These are phyloP conservation scores for Spathaspora girioi DNA, from an alignment of 805 yeast genomes.

Conservation along the genomic window DNA sequence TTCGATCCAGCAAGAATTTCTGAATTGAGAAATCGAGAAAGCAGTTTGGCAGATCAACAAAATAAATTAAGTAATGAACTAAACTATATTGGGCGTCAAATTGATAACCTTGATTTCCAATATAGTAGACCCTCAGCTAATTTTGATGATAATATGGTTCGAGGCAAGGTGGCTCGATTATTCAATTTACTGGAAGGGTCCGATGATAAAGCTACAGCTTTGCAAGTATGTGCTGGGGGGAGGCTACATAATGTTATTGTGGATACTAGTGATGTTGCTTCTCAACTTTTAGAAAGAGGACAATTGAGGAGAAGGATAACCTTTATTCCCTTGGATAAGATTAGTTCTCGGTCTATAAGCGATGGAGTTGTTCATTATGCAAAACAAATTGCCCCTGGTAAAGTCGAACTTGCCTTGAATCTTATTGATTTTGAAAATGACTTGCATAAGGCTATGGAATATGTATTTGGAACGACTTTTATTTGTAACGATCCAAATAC, in stretches of 20 bases:
- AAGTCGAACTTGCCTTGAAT: constrained; percentile 86
- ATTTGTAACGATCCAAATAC: constrained; percentile 84
- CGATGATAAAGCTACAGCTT: constrained; percentile 66
- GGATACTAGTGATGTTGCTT: constrained; percentile 81
- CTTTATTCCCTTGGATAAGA: constrained; percentile 86
- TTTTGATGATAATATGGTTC: constrained; percentile 61
- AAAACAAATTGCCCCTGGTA: constrained; percentile 71
- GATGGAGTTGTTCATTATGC: constrained; percentile 58
- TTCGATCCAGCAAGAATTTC: constrained; percentile 47
- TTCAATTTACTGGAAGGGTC: constrained; percentile 60
- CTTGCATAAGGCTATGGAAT: constrained; percentile 79
- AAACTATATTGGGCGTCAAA: constrained; percentile 55
- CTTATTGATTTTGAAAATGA: constrained; percentile 71
- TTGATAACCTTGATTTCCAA: constrained; percentile 72
- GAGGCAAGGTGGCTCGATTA: constrained; percentile 87
- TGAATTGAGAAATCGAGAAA: constrained; percentile 46
- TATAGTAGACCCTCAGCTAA: constrained; percentile 62
- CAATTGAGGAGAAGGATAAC: constrained; percentile 79
- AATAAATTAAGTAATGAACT: constrained; percentile 43
- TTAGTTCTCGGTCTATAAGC: constrained; percentile 57
- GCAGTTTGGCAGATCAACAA: constrained; percentile 39
- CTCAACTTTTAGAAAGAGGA: constrained; percentile 76
- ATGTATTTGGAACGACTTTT: constrained; percentile 85
- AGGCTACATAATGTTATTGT: constrained; percentile 86
- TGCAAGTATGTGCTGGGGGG: constrained; percentile 94